Evolutionary conservation across 148 eudicot genomes (phyloP), one percentile per base, ranked within the genome.

Genomic region (Gaultheria prostrata): DNA sequence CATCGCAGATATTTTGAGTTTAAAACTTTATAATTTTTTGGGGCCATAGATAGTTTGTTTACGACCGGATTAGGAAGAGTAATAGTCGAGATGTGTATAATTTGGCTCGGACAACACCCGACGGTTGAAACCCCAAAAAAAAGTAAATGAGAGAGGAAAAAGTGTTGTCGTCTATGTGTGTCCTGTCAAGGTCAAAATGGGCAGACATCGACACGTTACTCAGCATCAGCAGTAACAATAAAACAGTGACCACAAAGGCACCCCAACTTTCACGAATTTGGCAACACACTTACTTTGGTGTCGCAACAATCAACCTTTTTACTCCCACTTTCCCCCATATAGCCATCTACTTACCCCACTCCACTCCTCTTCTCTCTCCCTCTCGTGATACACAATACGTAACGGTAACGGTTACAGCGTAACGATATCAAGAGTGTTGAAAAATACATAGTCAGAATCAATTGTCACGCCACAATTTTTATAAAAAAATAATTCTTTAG

Each of bases 281-380:
- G 77, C 54, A 51, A 67, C 75, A 4, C 61, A 6, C 83, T 76
- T 6, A 2, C 57, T 82, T 33, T 51, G 57, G 85, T 72, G 46
- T 79, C 18, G 11, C 75, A 72, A 53, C 81, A 80, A 69, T 28
- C 3, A 6, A 43, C 21, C 86, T 83, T 86, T 86, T n/a, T 28
- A 8, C 77, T 69, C 75, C 28, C 73, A 65, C 84, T 80, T 67
- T 26, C 78, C 88, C 15, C 28, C 67, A 76, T 54, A 51, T 83
- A 73, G 85, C 24, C 63, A 56, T 56, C 63, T 20, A 20, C 67
- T 21, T 1, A 83, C 50, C 77, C 69, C 14, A 11, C 26, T 49
- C 50, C 84, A 2, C 33, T 1, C 61, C 53, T 20, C 32, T 11
- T 21, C 24, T 45, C 21, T 39, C 8, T 21, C 46, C 48, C 17